Evolutionary conservation across 345 rosid species (phyloP), one percentile per base, ranked within the genome.

Genomic region (Dipteronia dyeriana): DNA sequence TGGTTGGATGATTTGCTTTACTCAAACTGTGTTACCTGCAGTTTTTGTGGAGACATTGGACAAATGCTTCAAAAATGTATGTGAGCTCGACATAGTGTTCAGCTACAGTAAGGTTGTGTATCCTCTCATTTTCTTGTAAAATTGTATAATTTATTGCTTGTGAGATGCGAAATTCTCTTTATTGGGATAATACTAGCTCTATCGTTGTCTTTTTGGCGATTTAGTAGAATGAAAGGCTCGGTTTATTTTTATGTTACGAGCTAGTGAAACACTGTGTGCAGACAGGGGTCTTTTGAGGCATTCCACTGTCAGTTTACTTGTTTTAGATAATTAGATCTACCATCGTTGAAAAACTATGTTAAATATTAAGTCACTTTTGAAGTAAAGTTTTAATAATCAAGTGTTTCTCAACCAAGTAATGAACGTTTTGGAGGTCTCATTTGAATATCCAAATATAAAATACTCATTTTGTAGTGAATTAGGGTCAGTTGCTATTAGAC

Each of bases 1-100:
- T 77, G 39, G 39, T 69, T 45, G 83, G 59, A 78, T 73, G 66
- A 63, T 71, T 56, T 79, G 63, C 19, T 75, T 84, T 11, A 79
- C 66, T 63, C 31, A 14, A 22, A 38, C 75, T 82, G 17, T 81
- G 63, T 11, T 82, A 73, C 71, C 82, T 83, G 76, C 95, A 96
- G 99, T 96, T 86, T 86, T 91, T 83, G 99, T 92, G 83, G 97
- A 94, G 86, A 91, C 97, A 9, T 84, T 96, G 83, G 99, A 96
- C 88, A 96, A 90, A 85, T 96, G 99, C 97, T 92, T 94, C 93
- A 91, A 86, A 82, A 91, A 96, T 84, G 98, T 94, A 57, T 91
- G 97, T 29, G 97, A 96, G 89, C 98, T 91, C 43, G 98, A 92
- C 83, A 87, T 91, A 7, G 90, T 94, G 70, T 91, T 88, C 88